Conservation (phyloP, 768 basidiomycete species). For the Mycena latifolia region DNA sequence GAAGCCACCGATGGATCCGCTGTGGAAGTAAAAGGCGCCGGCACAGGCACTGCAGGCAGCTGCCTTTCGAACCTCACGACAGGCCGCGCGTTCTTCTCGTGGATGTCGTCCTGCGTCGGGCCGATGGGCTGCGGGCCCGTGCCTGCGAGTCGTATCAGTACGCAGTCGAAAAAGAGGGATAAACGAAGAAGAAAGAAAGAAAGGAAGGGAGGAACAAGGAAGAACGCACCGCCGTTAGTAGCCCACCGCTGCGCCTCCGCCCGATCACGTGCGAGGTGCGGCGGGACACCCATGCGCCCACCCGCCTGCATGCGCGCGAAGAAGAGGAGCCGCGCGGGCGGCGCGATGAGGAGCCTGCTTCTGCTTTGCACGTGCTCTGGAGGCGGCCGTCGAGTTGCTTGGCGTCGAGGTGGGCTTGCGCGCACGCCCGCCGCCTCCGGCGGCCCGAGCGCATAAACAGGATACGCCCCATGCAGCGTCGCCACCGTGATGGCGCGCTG, state of each 20-base stretch:
- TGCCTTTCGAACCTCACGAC: conserved; percentile 43
- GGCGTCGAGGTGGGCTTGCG: too few species aligned
- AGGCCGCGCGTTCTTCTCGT: conserved; percentile 55
- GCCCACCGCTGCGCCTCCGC: conserved; percentile 40
- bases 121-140: conserved; percentile 32
- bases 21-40: too few species aligned
- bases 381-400: too few species aligned
- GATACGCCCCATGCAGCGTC: conserved; percentile 27
- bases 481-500: conserved; percentile 17
- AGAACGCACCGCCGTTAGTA: not conserved
- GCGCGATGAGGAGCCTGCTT: conserved; percentile 43
- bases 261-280: conserved; percentile 21
- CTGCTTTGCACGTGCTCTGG: not conserved
- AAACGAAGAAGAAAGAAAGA: not conserved
- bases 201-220: too few species aligned
- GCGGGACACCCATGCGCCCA: conserved; percentile 46
- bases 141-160: too few species aligned
- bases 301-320: conserved; percentile 54
- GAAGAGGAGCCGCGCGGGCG: conserved; percentile 59
- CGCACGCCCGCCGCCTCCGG: too few species aligned
- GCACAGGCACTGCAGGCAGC: too few species aligned
- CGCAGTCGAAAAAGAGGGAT: too few species aligned
- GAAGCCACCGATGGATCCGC: too few species aligned
- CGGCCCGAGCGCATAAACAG: conserved; percentile 10
- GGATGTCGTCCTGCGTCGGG: conserved; percentile 59